Conservation (phyloP, 768 basidiomycete genomes). For the Boletellus ananas region DNA sequence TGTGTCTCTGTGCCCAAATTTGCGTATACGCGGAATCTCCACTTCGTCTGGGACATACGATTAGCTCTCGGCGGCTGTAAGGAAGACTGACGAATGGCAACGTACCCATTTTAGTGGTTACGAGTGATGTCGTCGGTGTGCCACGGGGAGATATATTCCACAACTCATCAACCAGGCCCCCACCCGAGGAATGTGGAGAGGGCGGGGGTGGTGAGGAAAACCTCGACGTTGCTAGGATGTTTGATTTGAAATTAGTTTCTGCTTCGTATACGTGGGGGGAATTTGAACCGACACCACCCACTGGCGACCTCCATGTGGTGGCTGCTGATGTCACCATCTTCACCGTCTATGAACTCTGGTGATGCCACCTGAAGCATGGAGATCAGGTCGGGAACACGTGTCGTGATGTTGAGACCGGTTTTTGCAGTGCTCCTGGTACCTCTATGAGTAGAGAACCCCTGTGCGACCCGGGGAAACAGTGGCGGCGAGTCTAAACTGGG, state of each 20-base stretch:
- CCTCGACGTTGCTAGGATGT: constrained; percentile 30
- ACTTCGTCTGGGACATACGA: constrained; percentile 40
- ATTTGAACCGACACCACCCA: constrained; percentile 56
- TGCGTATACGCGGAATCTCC: constrained; percentile 49
- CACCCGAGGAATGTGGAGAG: constrained; percentile 32
- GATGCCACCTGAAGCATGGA: constrained; percentile 22
- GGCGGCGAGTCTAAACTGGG: constrained; percentile 37
- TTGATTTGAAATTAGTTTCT: constrained; percentile 6
- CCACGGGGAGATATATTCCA: constrained; percentile 47
- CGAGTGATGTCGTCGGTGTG: constrained; percentile 37
- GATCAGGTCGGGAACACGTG: constrained; percentile 25
- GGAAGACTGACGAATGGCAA: constrained; percentile 2
- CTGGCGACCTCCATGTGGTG: constrained; percentile 56
- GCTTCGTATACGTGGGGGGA: neutral
- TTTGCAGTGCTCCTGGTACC: neutral
- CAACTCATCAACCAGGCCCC: constrained; percentile 52
- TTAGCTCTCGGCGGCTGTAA: constrained; percentile 3
- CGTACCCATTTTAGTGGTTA: constrained; percentile 50
- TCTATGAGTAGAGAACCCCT: neutral
- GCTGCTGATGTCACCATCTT: constrained; percentile 42
- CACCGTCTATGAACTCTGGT: constrained; percentile 31
- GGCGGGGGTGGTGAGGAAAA: constrained; percentile 41
- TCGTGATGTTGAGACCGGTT: constrained; percentile 7
- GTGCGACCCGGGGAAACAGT: constrained; percentile 39
- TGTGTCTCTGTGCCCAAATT: constrained; percentile 37